Evolutionary conservation across 202 grass and related monocot species (phyloP), one percentile per base, ranked within the genome.

Genomic region (Elaeis oleifera): DNA sequence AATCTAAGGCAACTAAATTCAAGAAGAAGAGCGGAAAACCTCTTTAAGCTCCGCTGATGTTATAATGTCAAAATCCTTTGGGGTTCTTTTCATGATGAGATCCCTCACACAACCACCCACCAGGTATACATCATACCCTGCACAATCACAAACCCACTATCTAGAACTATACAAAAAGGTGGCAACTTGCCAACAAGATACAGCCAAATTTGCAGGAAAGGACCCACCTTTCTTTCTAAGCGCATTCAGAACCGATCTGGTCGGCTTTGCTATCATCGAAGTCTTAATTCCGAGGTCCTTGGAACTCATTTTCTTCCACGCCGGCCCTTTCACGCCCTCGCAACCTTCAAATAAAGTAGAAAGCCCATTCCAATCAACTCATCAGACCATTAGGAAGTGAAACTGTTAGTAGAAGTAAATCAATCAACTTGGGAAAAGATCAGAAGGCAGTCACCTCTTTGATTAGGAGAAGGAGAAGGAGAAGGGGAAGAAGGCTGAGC

Each of bases 41-140:
- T 99, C 73, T 68, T 48, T 78, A 84, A 99, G 88, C 76, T 92
- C 72, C 56, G 94, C 85, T 71, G 94, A 78, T 1, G 88, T 99
- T 82, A 99, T 89, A 75, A 99, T 81, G 61, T 99, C 88, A 58
- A 89, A 99, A 78, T 99, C 88, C 79, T 99, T 99, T 20, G 94
- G 88, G 16, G 54, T 86, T 81, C 84, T 99, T 63, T 89, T 92
- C 94, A 99, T 78, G 64, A 99, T 77, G 72, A 94, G 80, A 86
- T 99, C 94, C 54, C 85, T 80, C 66, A 99, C 94, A 80, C 85
- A 99, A 57, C 94, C 88, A 17, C 85, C 88, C 54, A 99, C 94
- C 52, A 99, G 71, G 77, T 99, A 99, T 23, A 82, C 88, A 59
- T 99, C 88, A 80, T 94, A 92, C 59, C 94, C 94, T 94, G 76